Conservation (phyloP, 306 rosid genomes). For the Cyamopsis tetragonoloba region DNA sequence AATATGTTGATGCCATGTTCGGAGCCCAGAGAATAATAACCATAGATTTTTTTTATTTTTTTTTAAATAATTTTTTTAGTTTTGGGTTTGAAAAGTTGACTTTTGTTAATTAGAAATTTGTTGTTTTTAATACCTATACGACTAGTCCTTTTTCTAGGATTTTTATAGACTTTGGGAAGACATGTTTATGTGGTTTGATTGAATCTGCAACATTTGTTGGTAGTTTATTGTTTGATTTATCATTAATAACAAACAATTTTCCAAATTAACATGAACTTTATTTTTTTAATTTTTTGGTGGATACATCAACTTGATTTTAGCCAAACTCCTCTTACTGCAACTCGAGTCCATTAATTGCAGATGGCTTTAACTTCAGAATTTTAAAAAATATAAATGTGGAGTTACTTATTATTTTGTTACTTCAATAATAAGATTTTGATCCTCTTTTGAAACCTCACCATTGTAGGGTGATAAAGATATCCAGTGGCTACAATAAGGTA, state of each 20-base stretch:
- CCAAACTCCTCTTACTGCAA: background rate
- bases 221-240: background rate
- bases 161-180: background rate
- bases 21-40: slow-evolving; percentile 8
- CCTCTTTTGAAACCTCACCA: slow-evolving; percentile 8
- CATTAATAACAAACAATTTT: background rate
- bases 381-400: background rate
- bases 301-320: background rate
- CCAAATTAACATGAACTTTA: background rate
- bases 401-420: background rate
- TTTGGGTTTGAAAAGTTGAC: background rate
- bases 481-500: slow-evolving; percentile 53
- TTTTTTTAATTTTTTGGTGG: too few relatives aligned
- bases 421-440: slow-evolving; percentile 12
- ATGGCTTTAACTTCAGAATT: background rate
- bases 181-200: slow-evolving; percentile 4
- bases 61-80: background rate
- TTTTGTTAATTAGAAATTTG: slow-evolving; percentile 4
- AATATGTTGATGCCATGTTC: background rate
- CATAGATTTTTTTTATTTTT: too few relatives aligned
- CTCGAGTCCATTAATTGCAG: background rate
- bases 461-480: slow-evolving; percentile 49
- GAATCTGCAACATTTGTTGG: background rate
- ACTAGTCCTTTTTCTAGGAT: background rate
- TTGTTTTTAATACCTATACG: background rate